These are phyloP conservation scores for Obba rivulosa DNA, from an alignment of 768 basidiomycete genomes.

Conservation along the genomic window DNA sequence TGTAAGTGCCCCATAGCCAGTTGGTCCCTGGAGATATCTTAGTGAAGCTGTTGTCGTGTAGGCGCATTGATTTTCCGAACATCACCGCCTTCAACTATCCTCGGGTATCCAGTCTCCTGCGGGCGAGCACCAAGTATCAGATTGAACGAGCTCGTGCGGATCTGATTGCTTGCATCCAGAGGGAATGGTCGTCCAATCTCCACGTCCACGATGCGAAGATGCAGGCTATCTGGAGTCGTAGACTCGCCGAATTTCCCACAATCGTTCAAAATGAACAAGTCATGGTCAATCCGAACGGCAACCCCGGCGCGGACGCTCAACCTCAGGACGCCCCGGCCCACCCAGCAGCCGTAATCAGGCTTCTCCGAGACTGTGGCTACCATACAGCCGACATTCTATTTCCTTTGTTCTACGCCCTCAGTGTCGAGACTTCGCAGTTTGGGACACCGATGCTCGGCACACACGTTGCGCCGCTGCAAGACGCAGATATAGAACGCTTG, in stretches of 20 bases:
- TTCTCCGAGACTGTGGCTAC: conserved; percentile 20
- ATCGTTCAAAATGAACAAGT: background rate
- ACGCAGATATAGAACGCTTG: conserved; percentile 19
- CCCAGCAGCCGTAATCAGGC: conserved; percentile 19
- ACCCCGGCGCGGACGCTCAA: background rate
- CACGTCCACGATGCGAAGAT: conserved; percentile 18
- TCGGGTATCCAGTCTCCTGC: conserved; percentile 17
- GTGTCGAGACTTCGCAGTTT: conserved; percentile 18
- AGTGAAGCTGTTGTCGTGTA: background rate
- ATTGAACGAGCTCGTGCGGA: conserved; percentile 24
- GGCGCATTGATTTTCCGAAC: conserved; percentile 14
- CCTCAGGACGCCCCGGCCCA: conserved; percentile 17
- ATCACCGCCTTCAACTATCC: conserved; percentile 16
- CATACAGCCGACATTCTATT: conserved; percentile 12
- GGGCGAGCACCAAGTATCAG: conserved; percentile 28
- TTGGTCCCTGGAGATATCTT: background rate
- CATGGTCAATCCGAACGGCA: background rate
- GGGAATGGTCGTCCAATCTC: conserved; percentile 28
- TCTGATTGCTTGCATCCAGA: conserved; percentile 23
- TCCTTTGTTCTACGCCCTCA: conserved; percentile 24
- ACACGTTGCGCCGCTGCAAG: conserved; percentile 16
- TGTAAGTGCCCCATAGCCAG: conserved; percentile 14
- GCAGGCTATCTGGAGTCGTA: conserved; percentile 12
- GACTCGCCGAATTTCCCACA: background rate
- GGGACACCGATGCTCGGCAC: conserved; percentile 12